Evolutionary conservation across 164 flowering plant species (phyloP).

Genomic region (Nelumbo lutea): DNA sequence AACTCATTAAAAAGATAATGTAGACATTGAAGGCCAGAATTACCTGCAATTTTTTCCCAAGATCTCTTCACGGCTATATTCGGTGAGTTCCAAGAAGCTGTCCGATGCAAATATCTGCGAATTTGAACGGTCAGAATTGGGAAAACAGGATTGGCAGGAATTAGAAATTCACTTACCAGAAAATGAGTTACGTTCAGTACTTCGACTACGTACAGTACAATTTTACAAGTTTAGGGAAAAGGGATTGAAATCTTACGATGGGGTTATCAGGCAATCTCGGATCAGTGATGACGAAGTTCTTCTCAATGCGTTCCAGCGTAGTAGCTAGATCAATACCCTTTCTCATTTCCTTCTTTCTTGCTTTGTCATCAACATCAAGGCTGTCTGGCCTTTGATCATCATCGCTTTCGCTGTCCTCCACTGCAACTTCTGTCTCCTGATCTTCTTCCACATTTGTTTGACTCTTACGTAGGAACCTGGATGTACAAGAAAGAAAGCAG

Average conservation of each 20-base stretch:
- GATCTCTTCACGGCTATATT: conserved; percentile 95
- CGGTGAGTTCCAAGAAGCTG: conserved; percentile 97
- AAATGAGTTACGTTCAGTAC: too few relatives aligned
- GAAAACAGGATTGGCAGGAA: background rate
- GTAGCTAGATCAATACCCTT: conserved; percentile 97
- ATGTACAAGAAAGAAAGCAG: background rate
- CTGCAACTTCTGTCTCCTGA: conserved; percentile 15
- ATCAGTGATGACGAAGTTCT: conserved; percentile 96
- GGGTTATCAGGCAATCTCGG: conserved; percentile 99
- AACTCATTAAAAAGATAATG: background rate
- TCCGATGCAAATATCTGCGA: conserved; percentile 95
- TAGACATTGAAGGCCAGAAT: too few relatives aligned
- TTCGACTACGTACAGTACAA: background rate
- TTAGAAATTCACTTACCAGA: too few relatives aligned
- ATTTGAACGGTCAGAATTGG: background rate
- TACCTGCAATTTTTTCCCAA: conserved; percentile 98
- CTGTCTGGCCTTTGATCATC: conserved; percentile 66
- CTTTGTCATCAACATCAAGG: conserved; percentile 68
- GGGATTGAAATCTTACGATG: conserved; percentile 52
- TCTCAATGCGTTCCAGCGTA: conserved; percentile 97
- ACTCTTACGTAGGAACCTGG: conserved; percentile 54
- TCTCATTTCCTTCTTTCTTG: conserved; percentile 78
- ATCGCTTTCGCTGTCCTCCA: conserved; percentile 23
- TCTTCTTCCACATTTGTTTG: conserved; percentile 20
- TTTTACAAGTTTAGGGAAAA: background rate